Percentiles rank a stretch among this genome's conserved stretches.
phyloP scores from a whole-genome alignment of 495 filamentous ascomycete species.

The Melanomma pulvis-pyrius region DNA sequence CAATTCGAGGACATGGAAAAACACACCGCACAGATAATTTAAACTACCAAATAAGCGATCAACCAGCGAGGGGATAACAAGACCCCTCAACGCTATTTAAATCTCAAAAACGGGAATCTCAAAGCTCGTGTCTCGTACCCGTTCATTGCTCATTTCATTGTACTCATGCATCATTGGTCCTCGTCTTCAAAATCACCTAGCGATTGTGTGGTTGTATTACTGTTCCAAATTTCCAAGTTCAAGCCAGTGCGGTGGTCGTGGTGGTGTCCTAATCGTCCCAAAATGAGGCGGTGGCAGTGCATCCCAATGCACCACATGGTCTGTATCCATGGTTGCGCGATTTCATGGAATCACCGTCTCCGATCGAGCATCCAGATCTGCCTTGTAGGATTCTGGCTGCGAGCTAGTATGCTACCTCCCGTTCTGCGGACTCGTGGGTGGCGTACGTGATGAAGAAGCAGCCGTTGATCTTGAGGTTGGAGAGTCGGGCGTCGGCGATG shows the following conservation, averaged over 20 bases:
- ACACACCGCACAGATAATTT: no score
- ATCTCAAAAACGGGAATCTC: no score
- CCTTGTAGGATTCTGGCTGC: neutral
- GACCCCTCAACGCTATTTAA: no score
- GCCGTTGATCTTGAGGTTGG: neutral
- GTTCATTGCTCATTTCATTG: no score
- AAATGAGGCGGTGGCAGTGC: slow-evolving; percentile 1
- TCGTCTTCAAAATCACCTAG: neutral
- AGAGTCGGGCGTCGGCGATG: neutral
- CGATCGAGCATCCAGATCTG: neutral
- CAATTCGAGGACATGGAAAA: no score
- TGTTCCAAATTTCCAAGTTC: neutral
- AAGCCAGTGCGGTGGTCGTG: neutral
- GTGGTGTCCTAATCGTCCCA: neutral
- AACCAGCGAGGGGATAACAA: no score
- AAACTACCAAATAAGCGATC: no score
- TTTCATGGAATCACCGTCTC: neutral
- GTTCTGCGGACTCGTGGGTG: slow-evolving; percentile 14
- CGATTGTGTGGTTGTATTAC: neutral
- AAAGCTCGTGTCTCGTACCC: no score
- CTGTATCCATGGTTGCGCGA: neutral
- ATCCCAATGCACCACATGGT: neutral
- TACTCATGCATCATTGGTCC: no score
- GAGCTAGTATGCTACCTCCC: neutral
- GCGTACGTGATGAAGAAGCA: neutral